Percentiles rank a stretch among this genome's conserved stretches.
Evolutionary conservation across 2,329 filamentous ascomycete genomes (phyloP).

Genomic region (Proliferodiscus dingleyae): DNA sequence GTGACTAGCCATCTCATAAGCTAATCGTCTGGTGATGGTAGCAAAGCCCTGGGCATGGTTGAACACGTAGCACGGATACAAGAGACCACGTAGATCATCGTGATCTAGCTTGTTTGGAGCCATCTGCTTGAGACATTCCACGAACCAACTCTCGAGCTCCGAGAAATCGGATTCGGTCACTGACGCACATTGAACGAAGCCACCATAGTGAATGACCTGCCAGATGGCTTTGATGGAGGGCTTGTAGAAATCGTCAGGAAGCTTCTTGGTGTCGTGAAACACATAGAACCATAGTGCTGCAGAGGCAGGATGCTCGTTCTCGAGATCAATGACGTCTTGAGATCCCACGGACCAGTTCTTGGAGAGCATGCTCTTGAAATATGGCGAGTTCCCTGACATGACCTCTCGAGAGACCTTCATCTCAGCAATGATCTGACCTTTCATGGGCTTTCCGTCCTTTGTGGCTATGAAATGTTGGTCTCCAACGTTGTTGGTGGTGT

Average conservation of each 20-base stretch:
- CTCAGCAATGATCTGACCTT: conserved; percentile 1
- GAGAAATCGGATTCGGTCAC: background rate
- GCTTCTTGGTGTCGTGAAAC: conserved; percentile 9
- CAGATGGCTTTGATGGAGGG: conserved; percentile 8
- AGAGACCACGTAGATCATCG: conserved; percentile 1
- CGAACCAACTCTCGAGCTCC: too few relatives aligned
- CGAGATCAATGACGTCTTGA: conserved; percentile 1
- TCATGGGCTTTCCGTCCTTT: background rate
- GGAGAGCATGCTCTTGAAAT: conserved; percentile 5
- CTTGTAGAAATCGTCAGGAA: conserved; percentile 4
- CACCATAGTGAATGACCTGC: conserved; percentile 7
- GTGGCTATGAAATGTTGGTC: background rate
- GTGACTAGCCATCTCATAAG: conserved; percentile 1
- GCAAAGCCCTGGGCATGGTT: conserved; percentile 8
- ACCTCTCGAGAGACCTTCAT: conserved; percentile 11
- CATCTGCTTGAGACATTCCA: background rate
- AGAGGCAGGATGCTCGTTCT: background rate
- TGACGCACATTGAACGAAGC: background rate
- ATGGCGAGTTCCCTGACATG: conserved; percentile 5
- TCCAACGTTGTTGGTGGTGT: background rate
- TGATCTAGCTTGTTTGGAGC: background rate
- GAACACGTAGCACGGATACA: conserved; percentile 9
- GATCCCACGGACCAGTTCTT: conserved; percentile 1
- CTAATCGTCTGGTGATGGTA: conserved; percentile 5
- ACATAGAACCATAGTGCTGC: conserved; percentile 15